Evolutionary conservation across 2,329 filamentous ascomycete species (phyloP), one percentile per base, ranked within the genome.

Genomic region (Talaromyces sp.): DNA sequence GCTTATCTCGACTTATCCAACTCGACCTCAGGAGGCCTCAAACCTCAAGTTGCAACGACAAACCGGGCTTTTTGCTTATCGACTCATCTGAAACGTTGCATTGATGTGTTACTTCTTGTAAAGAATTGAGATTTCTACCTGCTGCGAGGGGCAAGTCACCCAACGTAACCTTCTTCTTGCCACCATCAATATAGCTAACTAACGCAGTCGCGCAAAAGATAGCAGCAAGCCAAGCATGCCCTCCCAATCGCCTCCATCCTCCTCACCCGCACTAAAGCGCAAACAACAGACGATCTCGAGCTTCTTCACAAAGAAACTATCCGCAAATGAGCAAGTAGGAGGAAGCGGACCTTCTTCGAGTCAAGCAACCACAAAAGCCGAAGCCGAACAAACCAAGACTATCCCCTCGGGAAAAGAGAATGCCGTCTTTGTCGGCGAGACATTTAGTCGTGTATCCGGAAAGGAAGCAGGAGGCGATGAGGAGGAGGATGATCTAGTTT

Each of bases 231-330:
- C 60, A 66, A 68, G 22, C 19, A 78, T 79, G 76, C 70, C 76
- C 56, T 68, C 73, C 31, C 70, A 71, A 47, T 75, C 77, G 11
- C 74, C 72, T 15, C 73, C 76, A 2, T 70, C 74, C 15, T 72
- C 75, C 22, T 74, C 75, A 27, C 72, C 74, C 38, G 73, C 69
- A 25, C 62, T 77, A 10, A 79, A 80, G 63, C 73, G 76, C 51
- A 79, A 79, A 65, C 78, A 97, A 74, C 86, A 89, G 70, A 91
- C 92, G 0, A 89, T 97, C 67, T 95, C 92, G 2, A 93, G 88
- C 74, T 96, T 96, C 79, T 96, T 96, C 75, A 86, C 88, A 0
- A 87, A 87, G 15, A 89, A 85, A 66, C 67, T 78, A 1, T 69
- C 74, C 1, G 63, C 69, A n/a, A 68, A 70, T 2, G 69, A 70